Conservation (phyloP, 73 alveolate species). For the Tetrahymena malaccensis region DNA sequence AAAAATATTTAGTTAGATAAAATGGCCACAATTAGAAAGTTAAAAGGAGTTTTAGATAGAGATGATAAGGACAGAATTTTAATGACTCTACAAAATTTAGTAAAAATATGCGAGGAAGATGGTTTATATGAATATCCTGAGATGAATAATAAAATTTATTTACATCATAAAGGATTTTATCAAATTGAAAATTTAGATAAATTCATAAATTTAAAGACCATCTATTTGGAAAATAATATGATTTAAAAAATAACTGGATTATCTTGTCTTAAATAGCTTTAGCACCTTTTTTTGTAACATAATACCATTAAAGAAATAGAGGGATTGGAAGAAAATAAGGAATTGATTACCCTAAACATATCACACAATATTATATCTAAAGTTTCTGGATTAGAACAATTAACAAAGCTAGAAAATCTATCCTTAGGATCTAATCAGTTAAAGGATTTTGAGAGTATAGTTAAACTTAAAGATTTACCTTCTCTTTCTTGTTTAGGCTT, state of each 20-base stretch:
- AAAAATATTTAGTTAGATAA: too few relatives aligned
- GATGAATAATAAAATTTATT: conserved; percentile 65
- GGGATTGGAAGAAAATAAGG: conserved; percentile 49
- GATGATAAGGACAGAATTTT: background rate
- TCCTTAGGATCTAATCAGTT: conserved; percentile 70
- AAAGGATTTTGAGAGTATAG: conserved; percentile 39
- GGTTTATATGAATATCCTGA: conserved; percentile 79
- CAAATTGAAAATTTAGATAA: conserved; percentile 75
- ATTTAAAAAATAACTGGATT: conserved; percentile 57
- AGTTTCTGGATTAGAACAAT: conserved; percentile 52
- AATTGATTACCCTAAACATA: conserved; percentile 69
- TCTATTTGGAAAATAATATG: conserved; percentile 81
- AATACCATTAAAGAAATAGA: conserved; percentile 56
- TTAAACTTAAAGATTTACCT: conserved; percentile 51
- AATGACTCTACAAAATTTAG: background rate
- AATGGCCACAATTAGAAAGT: background rate
- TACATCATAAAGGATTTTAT: conserved; percentile 81
- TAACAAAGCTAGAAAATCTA: conserved; percentile 55
- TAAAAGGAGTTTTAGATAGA: background rate
- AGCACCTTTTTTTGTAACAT: conserved; percentile 54
- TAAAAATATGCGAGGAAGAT: conserved; percentile 64
- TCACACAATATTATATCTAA: conserved; percentile 62
- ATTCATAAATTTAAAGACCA: conserved; percentile 58
- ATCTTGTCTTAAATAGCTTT: conserved; percentile 24
- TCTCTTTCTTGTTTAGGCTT: conserved; percentile 67